phyloP scores from a whole-genome alignment of 805 yeast genomes.

The Myxozyma nipponensis region DNA sequence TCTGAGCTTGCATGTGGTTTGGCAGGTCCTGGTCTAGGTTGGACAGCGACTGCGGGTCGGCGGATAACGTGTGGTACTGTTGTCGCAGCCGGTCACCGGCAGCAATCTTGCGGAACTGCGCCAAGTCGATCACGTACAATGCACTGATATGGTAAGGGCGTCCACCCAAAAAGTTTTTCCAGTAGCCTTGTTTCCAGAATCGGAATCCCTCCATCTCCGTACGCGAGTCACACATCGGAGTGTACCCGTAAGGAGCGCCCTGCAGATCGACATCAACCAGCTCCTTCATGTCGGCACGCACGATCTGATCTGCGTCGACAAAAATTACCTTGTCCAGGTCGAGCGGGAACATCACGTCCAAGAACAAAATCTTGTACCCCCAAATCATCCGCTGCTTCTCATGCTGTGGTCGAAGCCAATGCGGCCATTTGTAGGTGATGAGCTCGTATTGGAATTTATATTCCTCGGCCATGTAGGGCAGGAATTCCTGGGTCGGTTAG shows the following conservation, averaged over 20 bases:
- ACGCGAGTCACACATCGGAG: slow-evolving; percentile 83
- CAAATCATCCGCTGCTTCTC: slow-evolving; percentile 77
- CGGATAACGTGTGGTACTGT: slow-evolving; percentile 77
- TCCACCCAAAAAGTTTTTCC: slow-evolving; percentile 61
- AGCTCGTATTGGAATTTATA: slow-evolving; percentile 69
- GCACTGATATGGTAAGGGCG: slow-evolving; percentile 80
- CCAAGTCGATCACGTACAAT: slow-evolving; percentile 73
- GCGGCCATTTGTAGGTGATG: slow-evolving; percentile 89
- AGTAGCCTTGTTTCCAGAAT: slow-evolving; percentile 93
- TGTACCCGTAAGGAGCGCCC: slow-evolving; percentile 81
- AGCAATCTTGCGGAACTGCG: slow-evolving; percentile 54
- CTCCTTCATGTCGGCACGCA: slow-evolving; percentile 69
- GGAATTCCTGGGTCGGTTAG: slow-evolving; percentile 35
- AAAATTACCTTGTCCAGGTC: slow-evolving; percentile 70
- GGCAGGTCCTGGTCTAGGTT: slow-evolving; percentile 91
- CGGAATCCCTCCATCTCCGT: slow-evolving; percentile 76
- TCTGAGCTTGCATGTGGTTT: slow-evolving; percentile 68
- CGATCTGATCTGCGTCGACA: slow-evolving; percentile 82
- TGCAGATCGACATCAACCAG: slow-evolving; percentile 63
- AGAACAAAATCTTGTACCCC: slow-evolving; percentile 82
- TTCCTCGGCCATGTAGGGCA: slow-evolving; percentile 56
- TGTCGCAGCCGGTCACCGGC: slow-evolving; percentile 80
- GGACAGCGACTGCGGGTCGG: slow-evolving; percentile 72
- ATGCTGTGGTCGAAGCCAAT: slow-evolving; percentile 75
- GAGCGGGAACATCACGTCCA: slow-evolving; percentile 84